Conservation (phyloP, 306 rosid genomes). For the Ammopiptanthus mongolicus region DNA sequence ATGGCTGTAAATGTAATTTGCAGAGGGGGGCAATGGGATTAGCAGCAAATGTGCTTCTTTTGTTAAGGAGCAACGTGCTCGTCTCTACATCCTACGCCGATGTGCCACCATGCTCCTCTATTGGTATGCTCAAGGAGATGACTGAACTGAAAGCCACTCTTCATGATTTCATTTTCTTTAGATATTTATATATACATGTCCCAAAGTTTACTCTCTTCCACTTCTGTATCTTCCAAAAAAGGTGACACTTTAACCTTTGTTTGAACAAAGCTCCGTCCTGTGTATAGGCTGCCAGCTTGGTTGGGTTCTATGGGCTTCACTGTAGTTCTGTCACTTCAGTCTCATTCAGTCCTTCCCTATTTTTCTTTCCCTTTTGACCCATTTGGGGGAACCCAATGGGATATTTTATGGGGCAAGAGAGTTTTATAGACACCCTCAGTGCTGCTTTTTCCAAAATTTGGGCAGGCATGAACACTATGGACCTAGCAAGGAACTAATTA, state of each 20-base stretch:
- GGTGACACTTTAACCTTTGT: neutral
- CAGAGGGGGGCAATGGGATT: slow-evolving; percentile 46
- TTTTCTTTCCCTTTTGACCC: slow-evolving; percentile 36
- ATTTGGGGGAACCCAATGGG: slow-evolving; percentile 30
- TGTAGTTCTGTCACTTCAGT: slow-evolving; percentile 25
- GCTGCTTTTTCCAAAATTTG: slow-evolving; percentile 36
- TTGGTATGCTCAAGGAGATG: slow-evolving; percentile 93
- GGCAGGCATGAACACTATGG: slow-evolving; percentile 18
- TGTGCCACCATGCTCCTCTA: slow-evolving; percentile 97
- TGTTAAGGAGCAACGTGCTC: slow-evolving; percentile 84
- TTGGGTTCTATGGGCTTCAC: slow-evolving; percentile 27
- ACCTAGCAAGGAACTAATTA: slow-evolving; percentile 23
- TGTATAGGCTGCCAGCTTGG: slow-evolving; percentile 15
- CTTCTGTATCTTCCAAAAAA: neutral
- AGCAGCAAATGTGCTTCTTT: slow-evolving; percentile 65
- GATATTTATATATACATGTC: neutral
- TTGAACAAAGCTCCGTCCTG: neutral
- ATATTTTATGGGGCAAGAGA: slow-evolving; percentile 41
- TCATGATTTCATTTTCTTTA: neutral
- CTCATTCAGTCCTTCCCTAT: slow-evolving; percentile 8
- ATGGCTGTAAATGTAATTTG: no score
- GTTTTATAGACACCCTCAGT: slow-evolving; percentile 28
- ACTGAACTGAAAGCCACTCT: slow-evolving; percentile 27
- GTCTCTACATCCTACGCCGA: slow-evolving; percentile 78
- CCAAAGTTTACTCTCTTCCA: slow-evolving; percentile 1